Conservation (phyloP, 2,329 filamentous ascomycete species). For the Hymenoscyphus linearis region DNA sequence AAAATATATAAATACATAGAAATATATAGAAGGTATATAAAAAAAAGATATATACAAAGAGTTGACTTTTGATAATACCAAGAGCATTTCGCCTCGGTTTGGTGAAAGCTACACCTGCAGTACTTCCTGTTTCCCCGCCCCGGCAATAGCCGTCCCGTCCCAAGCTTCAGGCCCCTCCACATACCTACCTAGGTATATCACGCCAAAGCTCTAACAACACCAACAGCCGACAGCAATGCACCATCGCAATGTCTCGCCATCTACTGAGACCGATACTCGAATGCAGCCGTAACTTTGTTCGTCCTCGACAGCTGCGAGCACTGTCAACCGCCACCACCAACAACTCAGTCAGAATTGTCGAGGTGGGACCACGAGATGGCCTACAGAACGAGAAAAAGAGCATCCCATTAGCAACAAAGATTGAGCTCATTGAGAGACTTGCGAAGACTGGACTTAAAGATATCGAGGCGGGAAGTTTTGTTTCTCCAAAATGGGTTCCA, state of each 20-base stretch:
- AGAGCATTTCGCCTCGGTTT: too few species aligned
- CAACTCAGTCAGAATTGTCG: conserved; percentile 58
- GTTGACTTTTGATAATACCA: too few species aligned
- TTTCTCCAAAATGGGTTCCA: conserved; percentile 78
- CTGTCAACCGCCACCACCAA: conserved; percentile 21
- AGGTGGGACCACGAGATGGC: conserved; percentile 82
- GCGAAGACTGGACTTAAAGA: conserved; percentile 62
- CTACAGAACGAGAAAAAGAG: conserved; percentile 75
- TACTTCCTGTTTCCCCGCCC: not conserved
- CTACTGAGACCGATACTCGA: conserved; percentile 5
- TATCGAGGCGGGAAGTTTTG: conserved; percentile 79
- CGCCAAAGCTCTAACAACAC: not conserved
- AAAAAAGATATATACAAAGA: too few species aligned
- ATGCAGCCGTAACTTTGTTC: conserved; percentile 7
- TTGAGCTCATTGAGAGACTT: conserved; percentile 67
- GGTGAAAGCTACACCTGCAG: too few species aligned
- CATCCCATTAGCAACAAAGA: conserved; percentile 67
- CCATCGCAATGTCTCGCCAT: conserved; percentile 5
- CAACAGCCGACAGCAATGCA: conserved; percentile 1
- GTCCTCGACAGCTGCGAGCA: conserved; percentile 16
- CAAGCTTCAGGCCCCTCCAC: not conserved
- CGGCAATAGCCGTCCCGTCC: not conserved
- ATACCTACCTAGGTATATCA: not conserved
- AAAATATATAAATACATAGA: too few species aligned
- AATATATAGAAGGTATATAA: too few species aligned